Evolutionary conservation across 305 asterid genomes (phyloP), one percentile per base, ranked within the genome.

Genomic region (Solanum hybrid): DNA sequence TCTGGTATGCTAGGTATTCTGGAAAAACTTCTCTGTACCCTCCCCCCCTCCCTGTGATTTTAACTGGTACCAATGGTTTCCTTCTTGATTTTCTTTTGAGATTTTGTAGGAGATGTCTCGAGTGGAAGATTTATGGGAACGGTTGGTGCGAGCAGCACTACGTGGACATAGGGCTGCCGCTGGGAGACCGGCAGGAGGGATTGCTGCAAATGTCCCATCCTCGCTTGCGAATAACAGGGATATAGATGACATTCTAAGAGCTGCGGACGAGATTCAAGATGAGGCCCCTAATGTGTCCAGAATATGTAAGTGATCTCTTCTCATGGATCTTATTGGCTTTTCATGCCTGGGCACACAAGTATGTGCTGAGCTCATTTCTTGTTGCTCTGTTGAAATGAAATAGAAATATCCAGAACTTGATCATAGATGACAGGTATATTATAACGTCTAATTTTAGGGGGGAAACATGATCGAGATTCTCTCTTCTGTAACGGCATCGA

Each of bases 231-330:
- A 93, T 86, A 93, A 97, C 94, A 93, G 94, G 92, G 98, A 96
- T 92, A 97, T 97, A 90, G 99, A 97, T 89, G 98, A 95, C 94
- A 96, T 97, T 89, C 90, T 97, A 84, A 93, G 99, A 94, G 98
- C 99, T 86, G 99, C 99, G 0, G 99, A 97, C 87, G 99, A 96
- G 92, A 96, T 97, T 91, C 98, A 97, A 91, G 97, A 94, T n/a
- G 98, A 96, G 37, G 97, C 95, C 92, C 98, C 99, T 15, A 95
- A 86, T 93, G 89, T 97, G 90, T 93, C 99, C 87, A 95, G 99
- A 94, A 94, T 97, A 29, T 87, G 99, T 97, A 95, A n/a, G 96
- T 91, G 76, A 34, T 93, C 38, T 14, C 51, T 77, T 89, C 88
- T 57, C 45, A 12, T 29, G n/a, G 9, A 39, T 73, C 45, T 84